A percentile compares a stretch with the other conserved stretches of the same genome.
Conservation (phyloP, 805 yeast genomes). For the Grigorovia jiainica region DNA sequence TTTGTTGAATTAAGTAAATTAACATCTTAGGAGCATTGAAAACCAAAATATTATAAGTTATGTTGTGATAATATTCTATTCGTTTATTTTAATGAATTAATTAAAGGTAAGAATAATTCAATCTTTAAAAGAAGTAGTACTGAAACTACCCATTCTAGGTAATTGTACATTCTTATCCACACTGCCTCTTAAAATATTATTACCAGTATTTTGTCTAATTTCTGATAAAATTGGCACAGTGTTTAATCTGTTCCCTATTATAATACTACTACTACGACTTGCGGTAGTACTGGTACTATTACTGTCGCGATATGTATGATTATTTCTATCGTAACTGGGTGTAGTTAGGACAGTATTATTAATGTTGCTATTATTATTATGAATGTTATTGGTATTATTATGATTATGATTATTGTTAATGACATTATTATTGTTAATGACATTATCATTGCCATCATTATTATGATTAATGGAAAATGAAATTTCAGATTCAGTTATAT, state of each 20-base stretch:
- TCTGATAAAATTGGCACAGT: conserved; percentile 7
- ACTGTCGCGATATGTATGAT: background rate
- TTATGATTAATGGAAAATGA: conserved; percentile 5
- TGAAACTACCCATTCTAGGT: conserved; percentile 24
- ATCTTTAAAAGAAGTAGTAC: conserved; percentile 17
- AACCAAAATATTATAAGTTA: too few relatives aligned
- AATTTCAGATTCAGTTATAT: conserved; percentile 11
- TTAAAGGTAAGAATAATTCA: background rate
- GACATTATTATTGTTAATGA: background rate
- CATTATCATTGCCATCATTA: background rate
- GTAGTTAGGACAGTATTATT: conserved; percentile 5
- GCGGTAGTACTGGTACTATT: background rate
- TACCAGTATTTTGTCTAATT: background rate
- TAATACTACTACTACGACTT: background rate
- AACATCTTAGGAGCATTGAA: too few relatives aligned
- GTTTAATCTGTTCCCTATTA: conserved; percentile 2
- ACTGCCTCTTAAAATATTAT: background rate
- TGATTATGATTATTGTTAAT: background rate
- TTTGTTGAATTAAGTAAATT: too few relatives aligned
- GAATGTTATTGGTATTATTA: conserved; percentile 4
- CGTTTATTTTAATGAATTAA: too few relatives aligned
- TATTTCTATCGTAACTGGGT: background rate
- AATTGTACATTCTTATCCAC: conserved; percentile 1
- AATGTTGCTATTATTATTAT: conserved; percentile 3
- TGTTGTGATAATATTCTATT: too few relatives aligned